Evolutionary conservation across 2,329 filamentous ascomycete species (phyloP).

Genomic region (Ciborinia camelliae): DNA sequence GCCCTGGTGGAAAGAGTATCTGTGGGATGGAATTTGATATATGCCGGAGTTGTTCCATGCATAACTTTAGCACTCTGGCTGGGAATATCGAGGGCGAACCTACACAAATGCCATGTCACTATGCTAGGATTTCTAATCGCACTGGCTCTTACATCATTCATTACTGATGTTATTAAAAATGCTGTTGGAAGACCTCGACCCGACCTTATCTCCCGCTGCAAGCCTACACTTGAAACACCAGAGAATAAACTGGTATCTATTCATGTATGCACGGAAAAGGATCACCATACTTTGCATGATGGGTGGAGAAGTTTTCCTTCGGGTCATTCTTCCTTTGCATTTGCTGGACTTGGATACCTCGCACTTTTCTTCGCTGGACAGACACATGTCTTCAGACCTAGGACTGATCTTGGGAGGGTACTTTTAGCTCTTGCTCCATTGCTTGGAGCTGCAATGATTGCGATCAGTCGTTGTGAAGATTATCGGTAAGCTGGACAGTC

Average conservation of each 20-base stretch:
- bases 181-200: constrained; percentile 69
- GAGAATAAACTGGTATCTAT: constrained; percentile 56
- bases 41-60: constrained; percentile 71
- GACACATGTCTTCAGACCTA: constrained; percentile 51
- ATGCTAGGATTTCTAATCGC: constrained; percentile 76
- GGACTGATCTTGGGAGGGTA: constrained; percentile 51
- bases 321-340: constrained; percentile 76
- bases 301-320: constrained; percentile 82
- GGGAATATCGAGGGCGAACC: constrained; percentile 54
- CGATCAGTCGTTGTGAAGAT: constrained; percentile 66
- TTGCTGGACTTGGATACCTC: constrained; percentile 73
- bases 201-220: constrained; percentile 84
- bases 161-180: constrained; percentile 90
- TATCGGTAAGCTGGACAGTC: constrained; percentile 47
- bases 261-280: constrained; percentile 68
- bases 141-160: constrained; percentile 71
- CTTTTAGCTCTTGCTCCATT: constrained; percentile 57
- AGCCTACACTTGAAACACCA: constrained; percentile 55
- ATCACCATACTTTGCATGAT: constrained; percentile 69
- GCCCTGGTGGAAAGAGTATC: constrained; percentile 80
- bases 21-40: constrained; percentile 61
- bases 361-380: constrained; percentile 68
- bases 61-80: constrained; percentile 64
- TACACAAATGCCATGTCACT: constrained; percentile 81
- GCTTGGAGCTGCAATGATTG: constrained; percentile 62